Conservation (phyloP, 768 basidiomycete genomes). For the Mycena albidolilacea region DNA sequence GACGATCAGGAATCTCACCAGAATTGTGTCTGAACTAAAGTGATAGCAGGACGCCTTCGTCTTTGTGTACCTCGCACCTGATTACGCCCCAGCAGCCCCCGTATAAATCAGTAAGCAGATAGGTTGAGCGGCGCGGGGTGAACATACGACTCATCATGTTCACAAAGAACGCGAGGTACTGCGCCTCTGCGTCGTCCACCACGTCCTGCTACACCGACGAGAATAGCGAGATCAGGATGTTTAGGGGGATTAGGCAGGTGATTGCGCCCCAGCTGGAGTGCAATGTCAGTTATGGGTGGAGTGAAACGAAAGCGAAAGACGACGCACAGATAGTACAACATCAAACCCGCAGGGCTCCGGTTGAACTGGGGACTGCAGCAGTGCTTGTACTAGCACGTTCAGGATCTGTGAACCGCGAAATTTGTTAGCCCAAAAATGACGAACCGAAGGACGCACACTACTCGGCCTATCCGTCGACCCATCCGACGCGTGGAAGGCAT, state of each 20-base stretch:
- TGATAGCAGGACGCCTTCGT: too few relatives aligned
- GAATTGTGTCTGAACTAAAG: too few relatives aligned
- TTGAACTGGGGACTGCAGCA: constrained; percentile 83
- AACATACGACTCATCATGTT: too few relatives aligned
- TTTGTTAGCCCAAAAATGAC: constrained; percentile 7
- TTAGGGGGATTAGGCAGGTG: constrained; percentile 79
- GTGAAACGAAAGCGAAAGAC: too few relatives aligned
- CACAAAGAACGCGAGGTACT: constrained; percentile 94
- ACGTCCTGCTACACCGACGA: constrained; percentile 94
- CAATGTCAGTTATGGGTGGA: constrained; percentile 14
- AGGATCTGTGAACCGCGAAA: constrained; percentile 72
- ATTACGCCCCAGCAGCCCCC: too few relatives aligned
- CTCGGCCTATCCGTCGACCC: constrained; percentile 72
- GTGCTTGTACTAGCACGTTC: constrained; percentile 82
- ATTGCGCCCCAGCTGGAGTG: constrained; percentile 37
- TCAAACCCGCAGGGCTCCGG: constrained; percentile 68
- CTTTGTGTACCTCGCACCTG: too few relatives aligned
- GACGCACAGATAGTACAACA: constrained; percentile 85
- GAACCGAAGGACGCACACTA: constrained; percentile 53
- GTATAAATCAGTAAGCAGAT: too few relatives aligned
- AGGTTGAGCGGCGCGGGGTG: too few relatives aligned
- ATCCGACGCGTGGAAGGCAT: constrained; percentile 93
- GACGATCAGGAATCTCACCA: too few relatives aligned
- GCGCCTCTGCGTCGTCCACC: constrained; percentile 87
- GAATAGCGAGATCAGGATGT: constrained; percentile 96